Evolutionary conservation across 805 yeast genomes (phyloP).

Genomic region (Nakazawaea siamensis): DNA sequence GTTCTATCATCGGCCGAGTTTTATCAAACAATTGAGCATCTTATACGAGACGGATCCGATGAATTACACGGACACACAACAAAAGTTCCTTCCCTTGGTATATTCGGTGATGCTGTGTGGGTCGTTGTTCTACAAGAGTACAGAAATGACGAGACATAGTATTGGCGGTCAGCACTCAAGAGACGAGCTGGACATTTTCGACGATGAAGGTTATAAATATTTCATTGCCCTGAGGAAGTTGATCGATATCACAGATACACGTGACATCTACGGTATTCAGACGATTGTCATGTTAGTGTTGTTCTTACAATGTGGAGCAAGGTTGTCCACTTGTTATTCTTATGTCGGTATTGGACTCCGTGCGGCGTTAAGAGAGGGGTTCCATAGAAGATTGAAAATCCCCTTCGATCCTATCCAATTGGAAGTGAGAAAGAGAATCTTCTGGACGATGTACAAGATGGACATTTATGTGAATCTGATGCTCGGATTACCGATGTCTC

Average conservation of each 20-base stretch:
- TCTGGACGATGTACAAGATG: constrained; percentile 87
- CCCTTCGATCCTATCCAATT: constrained; percentile 68
- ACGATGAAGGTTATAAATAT: constrained; percentile 74
- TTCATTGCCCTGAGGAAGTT: constrained; percentile 74
- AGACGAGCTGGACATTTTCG: constrained; percentile 27
- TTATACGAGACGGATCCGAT: constrained; percentile 71
- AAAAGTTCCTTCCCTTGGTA: constrained; percentile 67
- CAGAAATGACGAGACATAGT: constrained; percentile 25
- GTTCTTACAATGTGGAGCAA: constrained; percentile 82
- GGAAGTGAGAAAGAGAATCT: constrained; percentile 77
- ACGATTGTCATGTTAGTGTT: constrained; percentile 80
- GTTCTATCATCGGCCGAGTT: constrained; percentile 79
- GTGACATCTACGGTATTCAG: constrained; percentile 77
- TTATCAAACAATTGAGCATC: constrained; percentile 65
- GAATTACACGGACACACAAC: constrained; percentile 64
- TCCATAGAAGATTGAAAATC: constrained; percentile 64
- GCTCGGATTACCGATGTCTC: constrained; percentile 75
- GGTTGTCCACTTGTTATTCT: constrained; percentile 80
- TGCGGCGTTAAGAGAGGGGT: constrained; percentile 74
- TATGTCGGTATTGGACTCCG: constrained; percentile 84
- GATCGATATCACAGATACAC: constrained; percentile 76
- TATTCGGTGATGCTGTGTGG: constrained; percentile 90
- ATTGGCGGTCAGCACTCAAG: constrained; percentile 2
- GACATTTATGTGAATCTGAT: constrained; percentile 85
- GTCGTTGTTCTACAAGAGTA: constrained; percentile 58